Percentiles rank a stretch among this genome's conserved stretches.
Conservation (phyloP, 495 filamentous ascomycete species). For the Penicillium pulvis region DNA sequence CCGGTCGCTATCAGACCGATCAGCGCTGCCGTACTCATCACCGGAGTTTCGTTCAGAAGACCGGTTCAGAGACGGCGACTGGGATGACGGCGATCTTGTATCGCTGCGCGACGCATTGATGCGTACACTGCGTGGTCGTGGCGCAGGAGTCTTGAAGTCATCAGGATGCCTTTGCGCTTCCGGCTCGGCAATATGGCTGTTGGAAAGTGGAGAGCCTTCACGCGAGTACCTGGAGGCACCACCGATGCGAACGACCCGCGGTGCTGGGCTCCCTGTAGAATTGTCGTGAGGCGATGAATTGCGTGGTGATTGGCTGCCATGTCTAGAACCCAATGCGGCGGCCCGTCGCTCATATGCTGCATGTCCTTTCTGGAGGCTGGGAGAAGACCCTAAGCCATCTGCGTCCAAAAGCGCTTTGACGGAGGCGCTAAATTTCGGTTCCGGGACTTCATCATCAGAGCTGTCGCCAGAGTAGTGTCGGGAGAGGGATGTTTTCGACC, state of each 20-base stretch:
- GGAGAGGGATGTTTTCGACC: slow-evolving; percentile 23
- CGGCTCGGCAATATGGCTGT: slow-evolving; percentile 33
- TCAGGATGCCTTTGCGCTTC: slow-evolving; percentile 30
- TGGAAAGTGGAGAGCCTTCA: slow-evolving; percentile 39
- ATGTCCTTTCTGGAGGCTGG: slow-evolving; percentile 47
- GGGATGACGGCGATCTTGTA: slow-evolving; percentile 41
- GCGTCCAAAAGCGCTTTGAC: slow-evolving; percentile 76
- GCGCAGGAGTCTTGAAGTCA: slow-evolving; percentile 69
- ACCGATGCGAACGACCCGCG: slow-evolving; percentile 63
- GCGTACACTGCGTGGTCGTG: slow-evolving; percentile 63
- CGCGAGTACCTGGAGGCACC: slow-evolving; percentile 37
- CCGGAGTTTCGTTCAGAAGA: slow-evolving; percentile 37
- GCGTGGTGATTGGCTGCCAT: slow-evolving; percentile 40
- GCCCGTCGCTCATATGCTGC: slow-evolving; percentile 31
- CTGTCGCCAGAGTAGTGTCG: slow-evolving; percentile 61
- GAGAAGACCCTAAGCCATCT: slow-evolving; percentile 57
- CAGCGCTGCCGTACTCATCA: slow-evolving; percentile 43
- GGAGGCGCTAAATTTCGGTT: slow-evolving; percentile 78
- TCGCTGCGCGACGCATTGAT: slow-evolving; percentile 49
- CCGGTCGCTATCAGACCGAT: slow-evolving; percentile 48
- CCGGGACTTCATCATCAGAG: slow-evolving; percentile 72
- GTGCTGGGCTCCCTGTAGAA: slow-evolving; percentile 47
- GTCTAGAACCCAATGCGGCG: slow-evolving; percentile 28
- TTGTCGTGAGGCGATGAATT: slow-evolving; percentile 43
- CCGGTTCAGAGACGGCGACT: slow-evolving; percentile 43